A percentile compares a stretch with the other conserved stretches of the same genome.
Conservation (phyloP, 1,284 basidiomycete species). For the Sutorius eximius region DNA sequence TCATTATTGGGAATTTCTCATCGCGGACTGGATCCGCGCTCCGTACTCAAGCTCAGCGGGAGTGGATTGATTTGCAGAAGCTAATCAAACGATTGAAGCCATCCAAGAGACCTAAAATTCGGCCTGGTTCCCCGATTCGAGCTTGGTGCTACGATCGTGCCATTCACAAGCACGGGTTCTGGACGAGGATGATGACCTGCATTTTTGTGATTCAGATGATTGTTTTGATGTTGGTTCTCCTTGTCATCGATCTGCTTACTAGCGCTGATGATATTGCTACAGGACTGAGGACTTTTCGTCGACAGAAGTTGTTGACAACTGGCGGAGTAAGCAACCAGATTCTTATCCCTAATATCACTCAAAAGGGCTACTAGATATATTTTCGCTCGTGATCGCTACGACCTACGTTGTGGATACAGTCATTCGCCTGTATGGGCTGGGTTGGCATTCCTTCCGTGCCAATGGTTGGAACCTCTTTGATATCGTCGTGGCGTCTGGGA, state of each 20-base stretch:
- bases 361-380: slow-evolving; percentile 48
- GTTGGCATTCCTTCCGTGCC: slow-evolving; percentile 79
- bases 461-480: slow-evolving; percentile 97
- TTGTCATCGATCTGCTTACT: not conserved
- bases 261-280: not conserved
- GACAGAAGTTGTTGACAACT: slow-evolving; percentile 53
- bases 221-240: slow-evolving; percentile 71
- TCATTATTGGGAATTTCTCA: slow-evolving; percentile 95
- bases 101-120: slow-evolving; percentile 71
- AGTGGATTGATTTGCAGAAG: slow-evolving; percentile 94
- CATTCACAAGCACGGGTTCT: slow-evolving; percentile 91
- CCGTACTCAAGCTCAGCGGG: slow-evolving; percentile 85
- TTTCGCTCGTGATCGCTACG: slow-evolving; percentile 76
- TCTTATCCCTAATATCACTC: not conserved
- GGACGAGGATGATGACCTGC: slow-evolving; percentile 82
- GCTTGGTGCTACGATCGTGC: slow-evolving; percentile 94
- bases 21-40: slow-evolving; percentile 83
- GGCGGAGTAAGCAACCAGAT: slow-evolving; percentile 59
- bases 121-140: slow-evolving; percentile 58
- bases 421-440: slow-evolving; percentile 82
- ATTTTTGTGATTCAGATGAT: slow-evolving; percentile 86
- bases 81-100: slow-evolving; percentile 87
- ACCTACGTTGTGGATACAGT: slow-evolving; percentile 80
- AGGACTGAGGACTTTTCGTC: slow-evolving; percentile 83
- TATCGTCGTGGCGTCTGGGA: slow-evolving; percentile 78